These are phyloP conservation scores for Ophiocordyceps unilateralis DNA, from an alignment of 2,329 filamentous ascomycete genomes.

Conservation along the genomic window DNA sequence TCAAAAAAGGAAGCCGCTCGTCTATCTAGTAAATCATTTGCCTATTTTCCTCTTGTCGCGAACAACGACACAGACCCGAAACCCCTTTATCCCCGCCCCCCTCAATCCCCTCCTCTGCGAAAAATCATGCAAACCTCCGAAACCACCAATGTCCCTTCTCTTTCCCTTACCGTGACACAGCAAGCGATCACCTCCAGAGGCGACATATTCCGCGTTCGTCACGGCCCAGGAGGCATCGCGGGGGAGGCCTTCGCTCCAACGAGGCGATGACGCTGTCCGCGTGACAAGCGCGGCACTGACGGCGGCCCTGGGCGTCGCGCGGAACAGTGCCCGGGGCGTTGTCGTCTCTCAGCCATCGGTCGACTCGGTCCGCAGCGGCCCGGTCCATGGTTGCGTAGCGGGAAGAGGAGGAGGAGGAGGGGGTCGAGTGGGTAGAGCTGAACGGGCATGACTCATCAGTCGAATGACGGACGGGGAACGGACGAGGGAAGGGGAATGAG, in stretches of 20 bases:
- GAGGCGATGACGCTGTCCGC: background rate
- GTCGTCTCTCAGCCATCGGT: background rate
- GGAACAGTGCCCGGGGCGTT: background rate
- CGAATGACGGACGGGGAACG: background rate
- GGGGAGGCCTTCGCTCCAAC: background rate
- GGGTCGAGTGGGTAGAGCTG: background rate
- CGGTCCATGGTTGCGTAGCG: background rate
- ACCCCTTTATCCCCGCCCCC: too few relatives aligned
- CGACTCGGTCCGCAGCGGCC: background rate
- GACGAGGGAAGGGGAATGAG: too few relatives aligned
- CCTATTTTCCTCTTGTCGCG: too few relatives aligned
- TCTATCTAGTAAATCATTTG: too few relatives aligned
- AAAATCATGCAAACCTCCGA: too few relatives aligned
- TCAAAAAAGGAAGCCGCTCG: too few relatives aligned
- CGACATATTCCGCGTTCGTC: background rate
- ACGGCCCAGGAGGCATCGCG: background rate
- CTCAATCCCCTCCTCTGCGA: too few relatives aligned
- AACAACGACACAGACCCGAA: too few relatives aligned
- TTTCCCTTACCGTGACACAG: too few relatives aligned
- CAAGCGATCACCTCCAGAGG: background rate
- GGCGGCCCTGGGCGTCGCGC: background rate
- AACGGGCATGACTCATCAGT: background rate
- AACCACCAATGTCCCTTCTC: too few relatives aligned
- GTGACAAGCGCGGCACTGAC: background rate
- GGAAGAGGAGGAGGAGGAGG: background rate